Percentiles rank a stretch among this genome's conserved stretches.
phyloP scores from a whole-genome alignment of 805 yeast species.

The Starmera amethionina region DNA sequence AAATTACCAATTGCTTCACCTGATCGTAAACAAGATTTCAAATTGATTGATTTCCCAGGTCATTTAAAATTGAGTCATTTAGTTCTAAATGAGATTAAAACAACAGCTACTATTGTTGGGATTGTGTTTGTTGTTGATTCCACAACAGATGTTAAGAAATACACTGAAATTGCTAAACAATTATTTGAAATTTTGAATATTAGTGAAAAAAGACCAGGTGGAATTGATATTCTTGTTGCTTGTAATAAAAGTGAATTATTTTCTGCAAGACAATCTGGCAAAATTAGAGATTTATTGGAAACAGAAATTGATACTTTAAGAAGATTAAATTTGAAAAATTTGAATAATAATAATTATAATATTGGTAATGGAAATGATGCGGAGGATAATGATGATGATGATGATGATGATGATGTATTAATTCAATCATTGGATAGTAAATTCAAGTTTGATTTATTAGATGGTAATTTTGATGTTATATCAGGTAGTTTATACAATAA shows the following conservation, averaged over 20 bases:
- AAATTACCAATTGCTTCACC: slow-evolving; percentile 28
- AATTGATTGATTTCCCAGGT: slow-evolving; percentile 82
- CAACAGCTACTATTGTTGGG: slow-evolving; percentile 45
- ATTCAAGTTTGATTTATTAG: slow-evolving; percentile 61
- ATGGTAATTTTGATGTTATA: slow-evolving; percentile 59
- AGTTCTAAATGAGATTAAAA: slow-evolving; percentile 36
- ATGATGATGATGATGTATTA: slow-evolving; percentile 34
- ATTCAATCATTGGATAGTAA: slow-evolving; percentile 28
- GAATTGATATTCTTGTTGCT: slow-evolving; percentile 67
- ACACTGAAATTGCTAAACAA: slow-evolving; percentile 46
- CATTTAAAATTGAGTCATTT: slow-evolving; percentile 61
- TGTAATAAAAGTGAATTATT: slow-evolving; percentile 83
- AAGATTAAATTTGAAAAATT: slow-evolving; percentile 26
- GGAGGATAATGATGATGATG: slow-evolving; percentile 21
- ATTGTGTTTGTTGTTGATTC: slow-evolving; percentile 74
- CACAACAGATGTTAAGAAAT: slow-evolving; percentile 37
- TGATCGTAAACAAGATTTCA: slow-evolving; percentile 28
- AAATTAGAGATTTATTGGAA: slow-evolving; percentile 53
- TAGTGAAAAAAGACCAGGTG: slow-evolving; percentile 58
- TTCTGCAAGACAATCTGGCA: slow-evolving; percentile 62
- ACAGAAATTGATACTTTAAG: slow-evolving; percentile 50
- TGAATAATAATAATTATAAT: slow-evolving; percentile 14
- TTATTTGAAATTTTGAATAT: slow-evolving; percentile 48
- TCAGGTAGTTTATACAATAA: slow-evolving; percentile 63
- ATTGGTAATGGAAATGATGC: slow-evolving; percentile 18